Conservation (phyloP, 305 asterid species). For the Ruellia speciosa region DNA sequence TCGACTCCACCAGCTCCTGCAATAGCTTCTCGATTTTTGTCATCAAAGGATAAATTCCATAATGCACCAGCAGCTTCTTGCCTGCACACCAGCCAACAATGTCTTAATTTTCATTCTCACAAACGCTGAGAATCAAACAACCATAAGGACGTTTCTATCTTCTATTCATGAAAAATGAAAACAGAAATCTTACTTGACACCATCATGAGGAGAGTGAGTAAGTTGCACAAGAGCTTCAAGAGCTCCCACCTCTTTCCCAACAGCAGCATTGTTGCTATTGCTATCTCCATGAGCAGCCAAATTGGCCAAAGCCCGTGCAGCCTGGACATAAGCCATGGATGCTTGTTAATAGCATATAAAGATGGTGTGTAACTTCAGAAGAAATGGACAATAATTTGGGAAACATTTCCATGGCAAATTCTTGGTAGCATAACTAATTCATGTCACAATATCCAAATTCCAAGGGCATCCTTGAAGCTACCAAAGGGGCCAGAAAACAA, state of each 20-base stretch:
- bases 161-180: constrained; percentile 6
- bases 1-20: constrained; percentile 88
- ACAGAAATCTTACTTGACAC: constrained; percentile 55
- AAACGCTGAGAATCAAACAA: constrained; percentile 2
- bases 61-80: constrained; percentile 99
- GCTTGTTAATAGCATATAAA: not conserved
- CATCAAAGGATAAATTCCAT: constrained; percentile 96
- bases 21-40: constrained; percentile 90
- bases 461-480: not conserved
- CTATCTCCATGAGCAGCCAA: constrained; percentile 97
- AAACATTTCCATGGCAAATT: no score
- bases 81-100: constrained; percentile 35
- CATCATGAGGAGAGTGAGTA: constrained; percentile 68
- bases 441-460: no score
- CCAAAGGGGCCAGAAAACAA: not conserved
- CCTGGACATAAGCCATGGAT: constrained; percentile 34
- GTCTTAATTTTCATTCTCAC: constrained; percentile 5
- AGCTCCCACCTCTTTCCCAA: constrained; percentile 86
- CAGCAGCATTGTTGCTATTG: constrained; percentile 73
- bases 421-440: no score
- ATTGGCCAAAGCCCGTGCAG: constrained; percentile 91
- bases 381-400: no score
- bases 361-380: not conserved
- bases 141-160: constrained; percentile 7
- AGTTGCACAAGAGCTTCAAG: constrained; percentile 87